phyloP scores from a whole-genome alignment of 2,329 filamentous ascomycete species.

The Metarhizium humberi region DNA sequence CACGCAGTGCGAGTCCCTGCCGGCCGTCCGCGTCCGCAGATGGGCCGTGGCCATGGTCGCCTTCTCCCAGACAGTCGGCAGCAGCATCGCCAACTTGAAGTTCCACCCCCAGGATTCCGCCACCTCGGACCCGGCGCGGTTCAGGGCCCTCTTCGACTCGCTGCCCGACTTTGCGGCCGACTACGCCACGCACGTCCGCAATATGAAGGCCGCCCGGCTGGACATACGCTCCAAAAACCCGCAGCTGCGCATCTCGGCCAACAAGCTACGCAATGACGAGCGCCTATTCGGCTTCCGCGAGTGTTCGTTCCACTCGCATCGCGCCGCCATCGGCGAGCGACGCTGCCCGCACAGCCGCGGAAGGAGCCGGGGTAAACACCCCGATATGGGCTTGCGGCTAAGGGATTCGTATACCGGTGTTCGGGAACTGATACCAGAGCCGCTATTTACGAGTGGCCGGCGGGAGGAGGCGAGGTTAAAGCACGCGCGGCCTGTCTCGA shows the following conservation, averaged over 20 bases:
- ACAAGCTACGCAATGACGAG: conserved; percentile 45
- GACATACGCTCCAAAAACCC: conserved; percentile 50
- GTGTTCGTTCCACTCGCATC: conserved; percentile 52
- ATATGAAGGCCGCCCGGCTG: conserved; percentile 40
- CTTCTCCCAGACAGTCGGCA: conserved; percentile 37
- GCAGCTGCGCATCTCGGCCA: conserved; percentile 47
- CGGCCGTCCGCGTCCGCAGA: conserved; percentile 43
- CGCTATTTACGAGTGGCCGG: conserved; percentile 17
- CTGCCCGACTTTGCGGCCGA: conserved; percentile 39
- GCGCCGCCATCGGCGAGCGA: conserved; percentile 42
- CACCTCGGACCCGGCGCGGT: conserved; percentile 22
- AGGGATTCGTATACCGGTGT: background rate
- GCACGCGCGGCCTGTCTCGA: conserved; percentile 21
- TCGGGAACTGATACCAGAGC: conserved; percentile 14
- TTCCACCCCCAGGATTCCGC: conserved; percentile 19
- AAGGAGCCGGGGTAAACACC: conserved; percentile 7
- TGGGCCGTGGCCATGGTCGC: conserved; percentile 54
- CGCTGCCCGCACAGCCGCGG: conserved; percentile 36
- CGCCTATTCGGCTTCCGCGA: conserved; percentile 51
- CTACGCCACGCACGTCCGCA: conserved; percentile 41
- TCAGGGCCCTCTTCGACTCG: conserved; percentile 32
- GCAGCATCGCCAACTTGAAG: conserved; percentile 15
- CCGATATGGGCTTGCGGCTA: background rate
- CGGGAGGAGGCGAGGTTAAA: conserved; percentile 22
- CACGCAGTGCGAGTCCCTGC: conserved; percentile 38